phyloP scores from a whole-genome alignment of 306 rosid species.

The Echinosophora koreensis region DNA sequence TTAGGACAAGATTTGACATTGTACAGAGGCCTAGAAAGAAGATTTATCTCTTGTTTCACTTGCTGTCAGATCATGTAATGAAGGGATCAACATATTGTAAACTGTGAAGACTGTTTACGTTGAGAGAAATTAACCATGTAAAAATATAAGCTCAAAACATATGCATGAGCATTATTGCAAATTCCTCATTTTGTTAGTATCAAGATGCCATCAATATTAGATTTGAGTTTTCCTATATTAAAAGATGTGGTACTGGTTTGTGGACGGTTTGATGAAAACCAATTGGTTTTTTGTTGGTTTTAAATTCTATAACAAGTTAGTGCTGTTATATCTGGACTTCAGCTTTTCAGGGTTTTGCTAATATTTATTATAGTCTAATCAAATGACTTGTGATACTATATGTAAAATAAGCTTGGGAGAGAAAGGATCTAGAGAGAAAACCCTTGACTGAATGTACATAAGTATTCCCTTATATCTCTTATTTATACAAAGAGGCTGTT shows the following conservation, averaged over 20 bases:
- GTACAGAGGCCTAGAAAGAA: constrained; percentile 1
- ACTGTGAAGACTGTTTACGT: neutral
- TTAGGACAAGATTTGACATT: neutral
- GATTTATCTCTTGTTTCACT: constrained; percentile 22
- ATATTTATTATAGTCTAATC: neutral
- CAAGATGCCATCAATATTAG: neutral
- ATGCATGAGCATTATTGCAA: neutral
- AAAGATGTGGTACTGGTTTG: neutral
- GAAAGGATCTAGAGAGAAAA: neutral
- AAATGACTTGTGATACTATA: neutral
- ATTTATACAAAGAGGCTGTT: neutral
- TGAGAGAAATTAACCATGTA: neutral
- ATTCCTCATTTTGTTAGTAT: constrained; percentile 3
- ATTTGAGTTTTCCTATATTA: constrained; percentile 2
- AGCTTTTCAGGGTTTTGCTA: neutral
- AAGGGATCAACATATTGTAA: neutral
- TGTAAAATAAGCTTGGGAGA: neutral
- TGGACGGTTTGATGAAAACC: neutral
- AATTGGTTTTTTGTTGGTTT: neutral
- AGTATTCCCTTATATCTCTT: neutral
- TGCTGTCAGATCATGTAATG: constrained; percentile 12
- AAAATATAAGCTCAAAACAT: neutral
- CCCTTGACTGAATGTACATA: neutral
- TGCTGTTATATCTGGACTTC: neutral
- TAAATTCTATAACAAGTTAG: neutral